phyloP scores from a whole-genome alignment of 345 rosid species.

The Murraya koenigii region DNA sequence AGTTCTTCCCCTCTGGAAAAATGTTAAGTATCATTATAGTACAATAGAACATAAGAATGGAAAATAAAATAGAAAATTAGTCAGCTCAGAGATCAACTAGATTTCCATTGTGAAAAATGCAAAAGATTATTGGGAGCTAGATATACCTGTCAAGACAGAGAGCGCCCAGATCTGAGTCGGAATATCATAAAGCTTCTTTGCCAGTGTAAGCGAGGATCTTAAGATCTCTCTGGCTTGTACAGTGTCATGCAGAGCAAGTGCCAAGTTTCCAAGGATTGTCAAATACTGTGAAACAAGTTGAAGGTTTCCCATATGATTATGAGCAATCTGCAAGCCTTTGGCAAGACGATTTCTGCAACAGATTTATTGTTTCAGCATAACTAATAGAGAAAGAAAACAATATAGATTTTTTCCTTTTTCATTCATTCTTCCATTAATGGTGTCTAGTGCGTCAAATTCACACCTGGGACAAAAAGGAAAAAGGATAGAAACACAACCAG shows the following conservation, averaged over 20 bases:
- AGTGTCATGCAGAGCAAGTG: constrained; percentile 89
- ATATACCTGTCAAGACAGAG: constrained; percentile 76
- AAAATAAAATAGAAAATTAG: not conserved
- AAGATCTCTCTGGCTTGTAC: constrained; percentile 92
- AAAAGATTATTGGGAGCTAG: not conserved
- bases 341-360: constrained; percentile 81
- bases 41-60: not conserved
- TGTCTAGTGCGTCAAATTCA: not conserved
- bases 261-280: constrained; percentile 87
- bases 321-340: constrained; percentile 92
- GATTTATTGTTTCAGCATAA: constrained; percentile 9
- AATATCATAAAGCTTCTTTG: constrained; percentile 83
- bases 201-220: constrained; percentile 85
- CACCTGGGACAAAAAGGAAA: not conserved
- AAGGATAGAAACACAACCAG: not conserved
- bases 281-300: constrained; percentile 94
- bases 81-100: not conserved
- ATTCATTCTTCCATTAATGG: not conserved
- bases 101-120: not conserved
- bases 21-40: not conserved
- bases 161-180: constrained; percentile 98
- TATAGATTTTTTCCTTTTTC: not conserved
- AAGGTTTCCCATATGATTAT: constrained; percentile 87
- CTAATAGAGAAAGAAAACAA: not conserved
- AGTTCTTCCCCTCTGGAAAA: not conserved